Base-by-base conservation (phyloP, 805 yeast genomes). In the Saccharomycopsis sp. region DNA sequence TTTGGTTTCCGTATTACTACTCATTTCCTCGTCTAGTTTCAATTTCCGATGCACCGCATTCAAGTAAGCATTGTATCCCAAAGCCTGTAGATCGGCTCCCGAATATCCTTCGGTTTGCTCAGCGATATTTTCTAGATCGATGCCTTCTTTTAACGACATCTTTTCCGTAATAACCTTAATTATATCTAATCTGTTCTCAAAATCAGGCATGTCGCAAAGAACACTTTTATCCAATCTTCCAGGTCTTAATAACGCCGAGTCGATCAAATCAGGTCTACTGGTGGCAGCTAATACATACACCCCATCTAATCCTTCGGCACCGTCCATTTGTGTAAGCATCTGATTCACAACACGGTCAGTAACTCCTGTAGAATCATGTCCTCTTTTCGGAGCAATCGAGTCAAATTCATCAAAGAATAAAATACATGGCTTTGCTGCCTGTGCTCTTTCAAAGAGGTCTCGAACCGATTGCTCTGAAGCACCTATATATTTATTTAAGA, bases 341-440 rank as follows among this genome's bases (percentile, higher is more conserved):
- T 94, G 99, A 72, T 94, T 94, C 24, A 94, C 99, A 47, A 94
- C 97, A 65, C 99, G 80, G 70, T 94, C 99, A 2, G 98, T 94
- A 2, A 94, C 98, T 58, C 98, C 98, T 0, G 98, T 92, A 1
- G 96, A 89, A 69, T 93, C 99, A 67, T 92, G 97, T 1, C 98
- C 98, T 78, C 98, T 85, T 69, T 92, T 92, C 0, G 98, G 98
- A 0, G 98, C 97, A 67, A 94, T 90, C 0, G 98, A 91, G 66
- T 93, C 98, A 70, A 93, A 92, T 68, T 93, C 97, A 72, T 93
- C 98, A 71, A 93, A 92, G 69, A 93, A 92, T 56, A 93, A 73
- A 34, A 93, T 84, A 67, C 97, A 93, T 0, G 97, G 97, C 67
- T 89, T 90, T 2, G 97, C 97, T 23, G 96, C 87, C 68, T 87